These are phyloP conservation scores for Puccinia novopanici DNA, from an alignment of 1,284 basidiomycete genomes.

Conservation along the genomic window DNA sequence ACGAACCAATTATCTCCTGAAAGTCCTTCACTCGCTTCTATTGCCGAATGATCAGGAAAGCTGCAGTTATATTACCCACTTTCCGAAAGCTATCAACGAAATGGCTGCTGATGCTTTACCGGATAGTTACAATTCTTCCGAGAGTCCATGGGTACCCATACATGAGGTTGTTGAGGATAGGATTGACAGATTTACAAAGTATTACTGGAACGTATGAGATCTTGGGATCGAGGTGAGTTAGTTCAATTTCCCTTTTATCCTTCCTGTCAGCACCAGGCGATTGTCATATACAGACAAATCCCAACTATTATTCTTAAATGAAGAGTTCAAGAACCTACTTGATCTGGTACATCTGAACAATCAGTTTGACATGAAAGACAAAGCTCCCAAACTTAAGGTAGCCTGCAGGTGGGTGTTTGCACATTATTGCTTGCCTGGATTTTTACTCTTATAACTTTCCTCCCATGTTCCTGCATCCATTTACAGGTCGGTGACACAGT, in stretches of 20 bases:
- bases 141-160: slow-evolving; percentile 48
- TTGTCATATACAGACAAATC: not conserved
- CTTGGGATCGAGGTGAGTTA: slow-evolving; percentile 65
- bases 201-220: slow-evolving; percentile 91
- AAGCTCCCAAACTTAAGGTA: slow-evolving; percentile 47
- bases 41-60: slow-evolving; percentile 61
- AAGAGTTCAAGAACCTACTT: slow-evolving; percentile 73
- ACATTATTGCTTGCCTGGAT: not conserved
- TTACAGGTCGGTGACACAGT: slow-evolving; percentile 80
- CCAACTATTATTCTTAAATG: slow-evolving; percentile 59
- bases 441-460: not conserved
- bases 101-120: slow-evolving; percentile 72
- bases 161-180: slow-evolving; percentile 37
- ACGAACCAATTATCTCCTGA: slow-evolving; percentile 69
- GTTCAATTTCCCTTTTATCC: not conserved
- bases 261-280: not conserved
- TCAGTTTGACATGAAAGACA: slow-evolving; percentile 61
- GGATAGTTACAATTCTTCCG: slow-evolving; percentile 64
- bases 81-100: slow-evolving; percentile 72
- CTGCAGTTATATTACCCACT: slow-evolving; percentile 63
- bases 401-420: not conserved
- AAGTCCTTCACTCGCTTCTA: slow-evolving; percentile 66
- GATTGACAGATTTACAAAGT: slow-evolving; percentile 51
- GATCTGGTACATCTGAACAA: too few relatives aligned
- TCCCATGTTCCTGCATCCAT: not conserved